Base-by-base conservation (phyloP, 2,329 filamentous ascomycete species). In the Alternaria longipes region DNA sequence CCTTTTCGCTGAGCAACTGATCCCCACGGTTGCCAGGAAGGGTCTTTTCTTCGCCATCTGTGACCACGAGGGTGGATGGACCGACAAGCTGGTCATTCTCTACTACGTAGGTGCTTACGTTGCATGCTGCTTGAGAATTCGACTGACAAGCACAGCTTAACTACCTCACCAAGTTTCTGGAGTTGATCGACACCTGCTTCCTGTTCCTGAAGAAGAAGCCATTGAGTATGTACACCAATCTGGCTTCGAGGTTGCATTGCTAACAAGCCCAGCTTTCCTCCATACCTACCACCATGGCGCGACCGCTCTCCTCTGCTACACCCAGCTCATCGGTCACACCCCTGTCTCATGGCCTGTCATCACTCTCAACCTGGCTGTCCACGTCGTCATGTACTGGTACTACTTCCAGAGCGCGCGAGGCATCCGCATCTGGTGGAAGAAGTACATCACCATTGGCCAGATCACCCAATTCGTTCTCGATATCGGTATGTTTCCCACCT, bases 341-440 rank as follows among this genome's bases (percentile, higher is more conserved):
- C 87, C 94, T 44, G 94, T 98, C 59, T 97, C 94, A 63, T 98
- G 94, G 94, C 92, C 97, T 57, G 90, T 91, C 65, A 98, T 98
- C 79, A 90, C 89, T 55, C 88, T 98, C 73, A 98, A 98, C 87
- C 84, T 98, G 77, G 89, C 88, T 66, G 94, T 98, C 56, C 94
- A 98, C 83, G 94, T 98, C 60, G 91, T 97, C 79, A 98, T 98
- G 94, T 98, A 98, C 90, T 97, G 94, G 94, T 98, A 98, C 89
- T 98, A 98, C 88, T 98, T 98, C 90, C 94, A 98, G 87, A 94
- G 92, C 77, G 94, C 94, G 56, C 93, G 94, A 72, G 95, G 95
- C 71, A 89, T 98, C 81, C 90, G 90, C 76, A 95, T 97, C 83
- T 97, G 94, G 94, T 98, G 94, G 94, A 98, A 98, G 91, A 93